Evolutionary conservation across 768 basidiomycete genomes (phyloP), one percentile per base, ranked within the genome.

Genomic region (Mycena albidolilacea): DNA sequence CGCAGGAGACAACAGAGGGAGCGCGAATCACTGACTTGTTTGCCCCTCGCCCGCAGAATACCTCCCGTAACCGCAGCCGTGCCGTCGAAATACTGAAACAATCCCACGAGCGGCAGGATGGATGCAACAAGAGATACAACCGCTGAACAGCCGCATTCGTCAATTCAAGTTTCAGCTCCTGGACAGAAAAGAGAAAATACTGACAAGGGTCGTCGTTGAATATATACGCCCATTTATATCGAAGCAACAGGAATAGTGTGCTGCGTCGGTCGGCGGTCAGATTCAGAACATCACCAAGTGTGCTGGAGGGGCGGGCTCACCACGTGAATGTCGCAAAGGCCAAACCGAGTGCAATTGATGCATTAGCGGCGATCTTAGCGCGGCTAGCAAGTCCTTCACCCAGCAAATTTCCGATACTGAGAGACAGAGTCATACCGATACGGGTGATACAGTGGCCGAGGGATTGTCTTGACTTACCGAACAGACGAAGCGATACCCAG

Each of bases 21-120:
- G 44, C 6, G 38, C 12, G 37, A 1, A 44, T 15, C 6, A 11
- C 15, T 23, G 48, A 63, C 61, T 23, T 63, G 61, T 63, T 48
- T 63, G 23, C 61, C 44, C 37, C 30, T 30, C 1, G 61, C 61
- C 1, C 61, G 23, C 44, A 63, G 30, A 35, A 63, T 35, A 7
- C 61, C 61, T 44, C 61, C 61, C 14, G 30, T 48, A 8, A 63
- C 21, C 7, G 23, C 44, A 7, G 21, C 23, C 7, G 17, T 43
- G 5, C n/a, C 61, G 10, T 63, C 61, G 30, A 63, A 63, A 35
- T 48, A 63, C 23, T 63, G 61, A 23, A 46, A 63, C 61, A 63
- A 1, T 1, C 44, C 61, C 14, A 63, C 61, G 30, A 63, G 61
- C 2, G 61, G 61, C 15, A 63, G 43, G 9, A 63, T 15, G 8